Base-by-base conservation (phyloP, 2,329 filamentous ascomycete species). In the Colletotrichum aenigma region DNA sequence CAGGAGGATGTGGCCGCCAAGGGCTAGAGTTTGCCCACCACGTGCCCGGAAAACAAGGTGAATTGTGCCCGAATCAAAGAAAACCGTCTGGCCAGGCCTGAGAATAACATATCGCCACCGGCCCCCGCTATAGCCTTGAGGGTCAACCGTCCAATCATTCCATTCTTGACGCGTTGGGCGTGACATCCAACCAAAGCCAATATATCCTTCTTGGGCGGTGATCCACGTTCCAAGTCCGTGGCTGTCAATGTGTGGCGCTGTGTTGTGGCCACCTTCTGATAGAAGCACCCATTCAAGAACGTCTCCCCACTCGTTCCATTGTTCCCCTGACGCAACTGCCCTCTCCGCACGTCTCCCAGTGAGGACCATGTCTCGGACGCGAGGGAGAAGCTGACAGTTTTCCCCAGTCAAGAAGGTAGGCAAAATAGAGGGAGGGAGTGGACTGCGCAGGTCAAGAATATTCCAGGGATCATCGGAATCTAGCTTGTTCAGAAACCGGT, bases 291-390 rank as follows among this genome's bases (percentile, higher is more conserved):
- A 84, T 64, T 83, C 78, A 6, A 81, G 70, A 43, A 84, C 78
- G 62, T 84, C 79, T 21, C 78, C 79, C 83, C 82, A 84, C 71
- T 81, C 79, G 66, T 80, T 81, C 83, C 81, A 84, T 34, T 83
- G 76, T 67, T 81, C 75, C 9, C 75, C 75, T 24, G 79, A 77
- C 2, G 80, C 82, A 34, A 77, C 67, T 12, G 56, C 66, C 38
- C 76, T 76, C 66, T 77, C 71, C 81, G 70, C 70, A 36, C 62
- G 55, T 13, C 64, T 38, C 38, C 79, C 70, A 26, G 38, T 74
- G 13, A 74, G 28, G 28, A 74, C 70, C 16, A 34, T 58, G 48
- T 70, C 62, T n/a, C 70, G 70, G 34, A 74, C 48, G 24, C 58
- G 60, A 16, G 28, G 43, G 10, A 76, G 70, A 15, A 76, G 70